Base-by-base conservation (phyloP, 345 rosid species). In the Melastoma malabathricum region DNA sequence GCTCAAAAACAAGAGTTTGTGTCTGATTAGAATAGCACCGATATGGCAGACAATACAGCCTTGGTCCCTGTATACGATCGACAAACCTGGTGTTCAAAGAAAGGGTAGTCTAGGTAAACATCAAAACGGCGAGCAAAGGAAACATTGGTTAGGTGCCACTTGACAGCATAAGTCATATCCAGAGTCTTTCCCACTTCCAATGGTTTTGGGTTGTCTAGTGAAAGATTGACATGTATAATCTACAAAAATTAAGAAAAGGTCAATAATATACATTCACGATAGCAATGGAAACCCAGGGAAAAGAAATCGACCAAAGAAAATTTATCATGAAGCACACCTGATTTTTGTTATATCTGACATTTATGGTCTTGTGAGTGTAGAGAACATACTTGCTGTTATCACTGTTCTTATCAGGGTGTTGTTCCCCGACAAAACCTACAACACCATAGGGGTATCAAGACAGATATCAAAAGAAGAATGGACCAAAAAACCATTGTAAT, bases 1-100 rank as follows among this genome's bases (percentile, higher is more conserved):
- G 89, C 70, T 45, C 23, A 31, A 55, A 10, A 25, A 45, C 5
- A 23, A 23, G 45, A 44, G 39, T 20, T 18, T 34, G 12, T 34
- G 12, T 8, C 12, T 9, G 41, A 34, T 34, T 12, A 34, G 12
- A 34, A 34, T 5, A 8, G 12, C 41, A 34, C 2, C 3, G 41
- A 12, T 34, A 34, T 2, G 12, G 41, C 41, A 34, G 41, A 34
- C 41, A 7, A 9, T 34, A 34, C 41, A 34, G 41, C 41, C 41
- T 12, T 34, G 12, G 12, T 34, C 41, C 10, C 12, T 12, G 9
- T 9, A 34, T 47, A 15, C 1, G 3, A 48, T 55, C 19, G 18
- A 44, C 55, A 50, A 63, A 88, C 97, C 97, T 88, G 97, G 60
- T 88, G 97, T 71, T 88, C 94, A 68, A 88, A 88, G 74, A 88